phyloP scores from a whole-genome alignment of 306 rosid genomes.

The Notholithocarpus densiflorus region DNA sequence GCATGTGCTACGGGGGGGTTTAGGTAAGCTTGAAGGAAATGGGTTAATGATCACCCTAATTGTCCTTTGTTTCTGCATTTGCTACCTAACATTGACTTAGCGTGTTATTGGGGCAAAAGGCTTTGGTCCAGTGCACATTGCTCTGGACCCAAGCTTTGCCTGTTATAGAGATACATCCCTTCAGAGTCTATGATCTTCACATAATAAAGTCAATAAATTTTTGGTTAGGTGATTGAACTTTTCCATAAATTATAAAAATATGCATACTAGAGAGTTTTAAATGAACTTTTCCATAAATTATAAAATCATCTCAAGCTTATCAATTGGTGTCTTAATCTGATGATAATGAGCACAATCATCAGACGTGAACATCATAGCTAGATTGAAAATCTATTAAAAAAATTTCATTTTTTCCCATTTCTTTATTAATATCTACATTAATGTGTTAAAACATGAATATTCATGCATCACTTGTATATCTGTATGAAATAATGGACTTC shows the following conservation, averaged over 20 bases:
- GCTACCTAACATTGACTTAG: slow-evolving; percentile 23
- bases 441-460: too few species aligned
- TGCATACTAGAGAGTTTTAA: background rate
- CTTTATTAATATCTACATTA: too few species aligned
- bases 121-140: too few species aligned
- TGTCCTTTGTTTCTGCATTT: background rate
- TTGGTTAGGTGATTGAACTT: background rate
- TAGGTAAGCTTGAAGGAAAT: background rate
- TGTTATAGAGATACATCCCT: background rate
- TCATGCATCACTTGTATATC: too few species aligned
- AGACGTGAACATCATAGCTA: background rate
- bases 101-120: too few species aligned
- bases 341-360: background rate
- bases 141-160: background rate
- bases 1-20: background rate
- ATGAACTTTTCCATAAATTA: background rate
- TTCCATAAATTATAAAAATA: background rate
- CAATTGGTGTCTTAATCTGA: rapidly evolving
- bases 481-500: too few species aligned
- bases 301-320: too few species aligned
- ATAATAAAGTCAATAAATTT: background rate
- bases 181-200: background rate
- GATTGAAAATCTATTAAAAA: background rate
- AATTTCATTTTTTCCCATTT: too few species aligned
- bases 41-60: background rate